These are phyloP conservation scores for Leishmania tarentolae DNA, from an alignment of 208 protist genomes.

Conservation along the genomic window DNA sequence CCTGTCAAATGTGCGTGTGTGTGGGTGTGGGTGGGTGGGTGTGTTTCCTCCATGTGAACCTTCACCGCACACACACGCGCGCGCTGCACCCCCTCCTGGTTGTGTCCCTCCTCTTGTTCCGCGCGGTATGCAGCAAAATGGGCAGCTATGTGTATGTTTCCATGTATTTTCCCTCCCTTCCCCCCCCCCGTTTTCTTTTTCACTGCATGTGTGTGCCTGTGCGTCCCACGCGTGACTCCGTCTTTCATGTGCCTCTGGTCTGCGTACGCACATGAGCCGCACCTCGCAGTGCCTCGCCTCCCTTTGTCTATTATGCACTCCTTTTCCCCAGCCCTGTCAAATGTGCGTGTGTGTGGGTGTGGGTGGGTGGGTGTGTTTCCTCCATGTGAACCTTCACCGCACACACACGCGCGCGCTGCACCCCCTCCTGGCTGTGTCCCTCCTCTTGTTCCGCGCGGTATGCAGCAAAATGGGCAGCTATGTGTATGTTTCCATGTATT, in stretches of 20 bases:
- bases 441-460: neutral
- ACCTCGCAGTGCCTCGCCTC: too few species aligned
- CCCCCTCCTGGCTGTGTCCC: neutral
- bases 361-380: neutral
- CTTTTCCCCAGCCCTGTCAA: neutral
- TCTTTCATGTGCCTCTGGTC: neutral
- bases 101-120: neutral
- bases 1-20: neutral
- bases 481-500: too few species aligned
- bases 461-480: neutral
- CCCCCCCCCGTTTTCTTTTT: too few species aligned
- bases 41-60: neutral
- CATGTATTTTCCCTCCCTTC: constrained; percentile 6
- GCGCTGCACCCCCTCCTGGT: neutral
- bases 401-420: neutral
- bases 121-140: neutral
- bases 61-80: neutral
- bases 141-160: neutral
- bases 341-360: neutral
- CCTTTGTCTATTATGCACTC: neutral
- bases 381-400: neutral
- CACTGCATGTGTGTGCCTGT: too few species aligned
- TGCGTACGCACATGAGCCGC: neutral
- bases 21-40: neutral
- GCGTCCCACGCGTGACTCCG: too few species aligned